Evolutionary conservation across 2,329 filamentous ascomycete species (phyloP), one percentile per base, ranked within the genome.

Genomic region (Nemania abortiva): DNA sequence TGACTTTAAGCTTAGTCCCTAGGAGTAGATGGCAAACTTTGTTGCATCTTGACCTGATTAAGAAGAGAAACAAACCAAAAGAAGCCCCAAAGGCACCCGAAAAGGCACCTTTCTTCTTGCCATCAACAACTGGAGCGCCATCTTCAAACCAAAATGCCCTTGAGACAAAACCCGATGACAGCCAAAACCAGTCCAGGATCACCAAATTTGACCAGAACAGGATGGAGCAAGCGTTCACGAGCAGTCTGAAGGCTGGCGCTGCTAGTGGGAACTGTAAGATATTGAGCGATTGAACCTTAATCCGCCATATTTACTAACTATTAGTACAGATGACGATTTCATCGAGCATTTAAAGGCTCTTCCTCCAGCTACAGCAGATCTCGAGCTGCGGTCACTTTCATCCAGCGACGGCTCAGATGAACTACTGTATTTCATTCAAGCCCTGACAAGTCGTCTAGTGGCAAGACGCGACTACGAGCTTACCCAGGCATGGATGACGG

Each of bases 401-500:
- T 71, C 81, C 11, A 79, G 81, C 65, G 77, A 84, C 73, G 76
- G 86, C 69, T 81, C 88, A 70, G 89, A 91, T 66, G 96, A 98
- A 80, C 83, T 97, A 20, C 84, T 91, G 0, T 86, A 90, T 62
- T 99, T 99, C 77, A 90, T 98, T 60, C 81, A 84, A n/a, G 94
- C 94, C 1, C 81, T 99, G 65, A 97, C 93, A 0, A 85, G 84
- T 63, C 86, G 92, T 13, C 83, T 98, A 61, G 82, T 84, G 52
- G 84, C 88, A 59, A 89, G 91, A 72, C 88, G 88, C 56, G 96
- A 98, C 80, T 99, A 97, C 80, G 96, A 99, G 81, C 86, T 99
- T 47, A 92, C 94, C 18, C 95, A 98, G 81, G 94, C 94, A 0
- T 99, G 96, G 95, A 98, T 99, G 94, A 91, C 92, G 1, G 95